These are phyloP conservation scores for Beauveria pseudobassiana DNA, from an alignment of 2,329 filamentous ascomycete genomes.

Conservation along the genomic window DNA sequence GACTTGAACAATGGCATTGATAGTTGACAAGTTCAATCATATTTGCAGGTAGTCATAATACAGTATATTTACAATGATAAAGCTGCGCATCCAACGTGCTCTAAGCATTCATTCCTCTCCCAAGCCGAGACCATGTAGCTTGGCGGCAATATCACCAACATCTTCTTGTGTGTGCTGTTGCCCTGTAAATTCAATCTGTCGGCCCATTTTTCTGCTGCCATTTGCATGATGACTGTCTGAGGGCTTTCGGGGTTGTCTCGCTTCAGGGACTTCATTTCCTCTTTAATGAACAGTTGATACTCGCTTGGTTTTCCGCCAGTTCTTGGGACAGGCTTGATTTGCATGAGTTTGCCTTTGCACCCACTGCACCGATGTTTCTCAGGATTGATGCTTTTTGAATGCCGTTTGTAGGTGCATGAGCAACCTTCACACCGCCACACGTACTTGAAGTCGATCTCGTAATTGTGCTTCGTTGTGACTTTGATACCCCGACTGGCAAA, in stretches of 20 bases:
- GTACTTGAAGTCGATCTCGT: constrained; percentile 89
- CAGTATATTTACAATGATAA: neutral
- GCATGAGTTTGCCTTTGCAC: constrained; percentile 65
- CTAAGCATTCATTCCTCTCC: constrained; percentile 8
- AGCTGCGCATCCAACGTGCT: neutral
- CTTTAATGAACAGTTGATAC: constrained; percentile 53
- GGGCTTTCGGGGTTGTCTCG: constrained; percentile 47
- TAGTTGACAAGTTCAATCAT: neutral
- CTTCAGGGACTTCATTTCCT: constrained; percentile 57
- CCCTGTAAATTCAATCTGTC: constrained; percentile 14
- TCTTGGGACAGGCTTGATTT: constrained; percentile 68
- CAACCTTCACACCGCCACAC: constrained; percentile 73
- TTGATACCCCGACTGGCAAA: constrained; percentile 59
- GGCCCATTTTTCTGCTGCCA: constrained; percentile 56
- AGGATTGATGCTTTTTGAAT: constrained; percentile 78
- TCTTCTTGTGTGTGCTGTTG: constrained; percentile 9
- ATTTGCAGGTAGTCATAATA: neutral
- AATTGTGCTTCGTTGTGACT: constrained; percentile 85
- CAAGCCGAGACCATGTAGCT: constrained; percentile 22
- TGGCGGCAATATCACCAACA: constrained; percentile 14
- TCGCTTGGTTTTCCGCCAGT: constrained; percentile 27
- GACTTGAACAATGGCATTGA: constrained; percentile 5
- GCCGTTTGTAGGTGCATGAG: constrained; percentile 66
- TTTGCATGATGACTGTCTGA: constrained; percentile 63
- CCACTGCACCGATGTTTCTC: constrained; percentile 63